Conservation (phyloP, 176 grass and related monocot genomes). For the Olyra latifolia region DNA sequence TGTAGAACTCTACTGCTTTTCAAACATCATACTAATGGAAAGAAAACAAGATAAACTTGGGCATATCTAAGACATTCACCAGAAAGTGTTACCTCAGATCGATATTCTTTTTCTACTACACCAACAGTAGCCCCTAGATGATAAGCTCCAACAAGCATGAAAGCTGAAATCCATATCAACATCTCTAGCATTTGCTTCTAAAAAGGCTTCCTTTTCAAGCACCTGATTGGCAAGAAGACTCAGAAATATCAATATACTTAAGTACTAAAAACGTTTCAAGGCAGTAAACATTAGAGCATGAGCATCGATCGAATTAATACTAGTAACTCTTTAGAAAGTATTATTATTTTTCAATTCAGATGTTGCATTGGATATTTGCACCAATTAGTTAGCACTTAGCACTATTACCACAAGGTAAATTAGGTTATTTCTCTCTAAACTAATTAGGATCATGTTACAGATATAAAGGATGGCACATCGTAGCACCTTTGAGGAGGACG, state of each 20-base stretch:
- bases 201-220: slow-evolving; percentile 82
- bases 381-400: no score
- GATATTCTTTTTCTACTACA: slow-evolving; percentile 69
- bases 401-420: no score
- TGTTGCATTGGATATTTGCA: no score
- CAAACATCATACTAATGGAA: background rate
- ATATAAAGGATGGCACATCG: no score
- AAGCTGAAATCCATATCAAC: slow-evolving; percentile 94
- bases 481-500: no score
- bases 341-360: no score
- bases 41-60: background rate
- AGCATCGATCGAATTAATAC: no score
- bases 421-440: no score
- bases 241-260: background rate
- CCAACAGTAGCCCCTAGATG: slow-evolving; percentile 87
- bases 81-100: slow-evolving; percentile 52
- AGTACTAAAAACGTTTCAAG: background rate
- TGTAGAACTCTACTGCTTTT: no score
- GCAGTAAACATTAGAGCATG: background rate
- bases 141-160: slow-evolving; percentile 96
- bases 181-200: slow-evolving; percentile 98
- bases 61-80: background rate
- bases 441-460: no score
- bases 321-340: no score
- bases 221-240: slow-evolving; percentile 54